Evolutionary conservation across 306 rosid species (phyloP).

Genomic region (Dicorynia guianensis): DNA sequence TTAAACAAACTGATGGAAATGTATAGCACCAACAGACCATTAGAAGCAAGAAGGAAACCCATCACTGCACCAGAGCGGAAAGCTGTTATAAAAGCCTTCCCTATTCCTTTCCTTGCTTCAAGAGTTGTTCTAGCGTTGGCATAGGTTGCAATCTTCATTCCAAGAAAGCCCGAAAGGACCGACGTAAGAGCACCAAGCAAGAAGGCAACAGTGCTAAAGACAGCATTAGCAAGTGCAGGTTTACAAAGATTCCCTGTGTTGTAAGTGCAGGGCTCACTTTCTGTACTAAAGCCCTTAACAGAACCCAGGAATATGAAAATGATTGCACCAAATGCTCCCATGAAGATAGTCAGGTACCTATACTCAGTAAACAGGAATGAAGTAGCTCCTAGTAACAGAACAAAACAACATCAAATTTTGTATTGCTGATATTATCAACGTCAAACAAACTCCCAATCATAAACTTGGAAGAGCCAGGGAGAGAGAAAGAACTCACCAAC

Average conservation of each 20-base stretch:
- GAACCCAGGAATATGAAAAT: slow-evolving; percentile 76
- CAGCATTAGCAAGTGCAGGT: slow-evolving; percentile 74
- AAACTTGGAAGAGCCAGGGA: neutral
- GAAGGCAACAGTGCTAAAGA: slow-evolving; percentile 67
- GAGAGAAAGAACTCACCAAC: slow-evolving; percentile 54
- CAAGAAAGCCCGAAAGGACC: slow-evolving; percentile 67
- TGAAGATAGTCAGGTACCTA: slow-evolving; percentile 63
- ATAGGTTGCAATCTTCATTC: slow-evolving; percentile 80
- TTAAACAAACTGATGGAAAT: slow-evolving; percentile 61
- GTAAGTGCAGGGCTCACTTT: slow-evolving; percentile 75
- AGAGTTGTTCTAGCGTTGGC: slow-evolving; percentile 80
- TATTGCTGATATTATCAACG: neutral
- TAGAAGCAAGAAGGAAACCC: slow-evolving; percentile 82
- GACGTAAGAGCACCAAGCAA: slow-evolving; percentile 71
- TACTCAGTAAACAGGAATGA: slow-evolving; percentile 71
- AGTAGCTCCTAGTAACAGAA: slow-evolving; percentile 64
- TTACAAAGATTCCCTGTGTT: slow-evolving; percentile 66
- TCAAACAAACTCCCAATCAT: neutral
- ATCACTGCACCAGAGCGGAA: slow-evolving; percentile 73
- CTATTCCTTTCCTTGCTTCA: slow-evolving; percentile 66
- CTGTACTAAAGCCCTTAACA: slow-evolving; percentile 70
- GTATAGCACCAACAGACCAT: slow-evolving; percentile 67
- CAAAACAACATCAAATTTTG: slow-evolving; percentile 15
- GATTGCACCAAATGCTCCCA: slow-evolving; percentile 58
- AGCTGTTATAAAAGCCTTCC: slow-evolving; percentile 66